phyloP scores from a whole-genome alignment of 208 protist species.

The Trypanosoma avium region DNA sequence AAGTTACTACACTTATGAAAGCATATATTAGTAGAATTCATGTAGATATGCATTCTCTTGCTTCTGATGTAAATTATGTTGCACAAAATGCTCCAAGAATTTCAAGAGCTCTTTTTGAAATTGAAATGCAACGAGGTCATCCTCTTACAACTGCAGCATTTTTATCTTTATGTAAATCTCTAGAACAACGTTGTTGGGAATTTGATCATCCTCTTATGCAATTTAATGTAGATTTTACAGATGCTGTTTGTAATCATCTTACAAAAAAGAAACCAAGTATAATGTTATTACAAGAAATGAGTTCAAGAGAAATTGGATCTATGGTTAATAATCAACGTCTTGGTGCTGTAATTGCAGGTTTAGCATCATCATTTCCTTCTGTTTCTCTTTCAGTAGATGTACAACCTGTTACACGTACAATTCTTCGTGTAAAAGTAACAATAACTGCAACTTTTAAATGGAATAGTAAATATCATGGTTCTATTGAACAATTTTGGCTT shows the following conservation, averaged over 20 bases:
- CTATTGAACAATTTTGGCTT: constrained; percentile 94
- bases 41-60: constrained; percentile 90
- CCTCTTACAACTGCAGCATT: constrained; percentile 83
- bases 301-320: constrained; percentile 74
- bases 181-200: constrained; percentile 95
- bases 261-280: constrained; percentile 78
- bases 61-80: constrained; percentile 96
- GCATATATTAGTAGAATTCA: constrained; percentile 91
- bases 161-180: constrained; percentile 91
- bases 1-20: constrained; percentile 97
- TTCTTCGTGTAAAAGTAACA: constrained; percentile 93
- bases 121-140: constrained; percentile 93
- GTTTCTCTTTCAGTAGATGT: constrained; percentile 88
- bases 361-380: constrained; percentile 91
- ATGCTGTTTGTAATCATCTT: constrained; percentile 73
- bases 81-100: constrained; percentile 96
- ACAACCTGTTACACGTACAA: constrained; percentile 97
- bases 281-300: constrained; percentile 78
- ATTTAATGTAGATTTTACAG: constrained; percentile 80
- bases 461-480: constrained; percentile 93
- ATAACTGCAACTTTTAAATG: constrained; percentile 94
- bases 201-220: constrained; percentile 91
- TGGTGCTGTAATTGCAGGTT: constrained; percentile 77
- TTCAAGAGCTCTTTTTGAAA: constrained; percentile 97
- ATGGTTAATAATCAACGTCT: constrained; percentile 85